phyloP scores from a whole-genome alignment of 2,329 filamentous ascomycete species.

The Sphaerulina populicola region DNA sequence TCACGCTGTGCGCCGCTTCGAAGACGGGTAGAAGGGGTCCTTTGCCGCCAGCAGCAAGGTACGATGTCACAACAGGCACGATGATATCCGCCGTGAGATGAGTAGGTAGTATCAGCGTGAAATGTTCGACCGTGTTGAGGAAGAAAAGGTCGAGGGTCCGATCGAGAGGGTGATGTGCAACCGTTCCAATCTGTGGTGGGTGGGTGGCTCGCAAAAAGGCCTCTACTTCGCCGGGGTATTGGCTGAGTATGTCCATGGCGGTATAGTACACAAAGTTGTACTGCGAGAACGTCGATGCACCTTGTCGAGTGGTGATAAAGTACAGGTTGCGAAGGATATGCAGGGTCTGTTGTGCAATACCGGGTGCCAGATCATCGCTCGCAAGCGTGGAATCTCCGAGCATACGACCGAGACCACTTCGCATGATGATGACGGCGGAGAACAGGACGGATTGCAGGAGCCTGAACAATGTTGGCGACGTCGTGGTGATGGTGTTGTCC shows the following conservation, averaged over 20 bases:
- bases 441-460: constrained; percentile 69
- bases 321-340: constrained; percentile 67
- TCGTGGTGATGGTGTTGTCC: constrained; percentile 55
- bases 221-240: constrained; percentile 58
- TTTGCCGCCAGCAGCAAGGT: constrained; percentile 56
- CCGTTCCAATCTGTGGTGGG: constrained; percentile 45
- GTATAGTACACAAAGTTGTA: constrained; percentile 78
- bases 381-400: constrained; percentile 51
- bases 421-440: constrained; percentile 63
- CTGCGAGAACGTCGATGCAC: constrained; percentile 67
- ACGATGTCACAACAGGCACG: constrained; percentile 63
- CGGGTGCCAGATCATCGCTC: constrained; percentile 51
- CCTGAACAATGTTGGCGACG: constrained; percentile 64
- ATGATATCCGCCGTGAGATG: constrained; percentile 63
- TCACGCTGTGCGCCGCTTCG: constrained; percentile 76
- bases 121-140: constrained; percentile 76
- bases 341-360: constrained; percentile 62
- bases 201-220: constrained; percentile 59
- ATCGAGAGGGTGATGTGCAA: constrained; percentile 58
- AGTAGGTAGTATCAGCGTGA: constrained; percentile 61
- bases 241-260: constrained; percentile 69
- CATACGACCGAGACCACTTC: constrained; percentile 61
- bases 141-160: constrained; percentile 78
- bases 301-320: constrained; percentile 70
- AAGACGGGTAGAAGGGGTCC: constrained; percentile 61